Evolutionary conservation across 2,329 filamentous ascomycete species (phyloP).

Genomic region (Epichloe scottii): DNA sequence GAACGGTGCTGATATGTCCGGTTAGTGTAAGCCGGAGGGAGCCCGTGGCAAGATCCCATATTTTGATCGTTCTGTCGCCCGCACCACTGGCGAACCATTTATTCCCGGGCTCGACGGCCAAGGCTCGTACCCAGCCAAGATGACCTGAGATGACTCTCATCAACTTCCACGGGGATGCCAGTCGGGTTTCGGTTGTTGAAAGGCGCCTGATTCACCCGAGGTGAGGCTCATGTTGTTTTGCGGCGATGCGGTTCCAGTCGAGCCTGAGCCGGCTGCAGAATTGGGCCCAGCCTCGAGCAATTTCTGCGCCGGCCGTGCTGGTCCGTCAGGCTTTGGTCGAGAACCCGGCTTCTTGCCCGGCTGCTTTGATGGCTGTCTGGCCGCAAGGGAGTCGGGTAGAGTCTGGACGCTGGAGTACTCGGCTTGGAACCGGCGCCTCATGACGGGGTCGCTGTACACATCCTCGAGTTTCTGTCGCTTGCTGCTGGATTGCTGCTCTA

Average conservation of each 20-base stretch:
- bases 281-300: conserved; percentile 23
- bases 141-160: conserved; percentile 97
- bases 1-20: conserved; percentile 86
- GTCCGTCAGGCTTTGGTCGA: conserved; percentile 29
- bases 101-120: conserved; percentile 91
- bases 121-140: conserved; percentile 80
- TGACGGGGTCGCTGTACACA: conserved; percentile 19
- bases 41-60: conserved; percentile 91
- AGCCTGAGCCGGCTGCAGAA: background rate
- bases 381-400: conserved; percentile 64
- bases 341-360: conserved; percentile 13
- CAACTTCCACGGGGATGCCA: conserved; percentile 99
- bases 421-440: conserved; percentile 42
- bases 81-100: conserved; percentile 96
- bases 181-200: conserved; percentile 56
- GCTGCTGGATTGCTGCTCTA: conserved; percentile 12
- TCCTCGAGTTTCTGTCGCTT: conserved; percentile 29
- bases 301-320: conserved; percentile 28
- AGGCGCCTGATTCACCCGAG: conserved; percentile 15
- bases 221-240: conserved; percentile 20
- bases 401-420: conserved; percentile 72
- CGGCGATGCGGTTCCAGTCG: background rate
- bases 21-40: conserved; percentile 76
- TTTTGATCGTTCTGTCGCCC: conserved; percentile 94
- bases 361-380: conserved; percentile 53